Percentiles rank a stretch among this genome's conserved stretches.
phyloP scores from a whole-genome alignment of 2,329 filamentous ascomycete species.

The Fusarium duplospermum region DNA sequence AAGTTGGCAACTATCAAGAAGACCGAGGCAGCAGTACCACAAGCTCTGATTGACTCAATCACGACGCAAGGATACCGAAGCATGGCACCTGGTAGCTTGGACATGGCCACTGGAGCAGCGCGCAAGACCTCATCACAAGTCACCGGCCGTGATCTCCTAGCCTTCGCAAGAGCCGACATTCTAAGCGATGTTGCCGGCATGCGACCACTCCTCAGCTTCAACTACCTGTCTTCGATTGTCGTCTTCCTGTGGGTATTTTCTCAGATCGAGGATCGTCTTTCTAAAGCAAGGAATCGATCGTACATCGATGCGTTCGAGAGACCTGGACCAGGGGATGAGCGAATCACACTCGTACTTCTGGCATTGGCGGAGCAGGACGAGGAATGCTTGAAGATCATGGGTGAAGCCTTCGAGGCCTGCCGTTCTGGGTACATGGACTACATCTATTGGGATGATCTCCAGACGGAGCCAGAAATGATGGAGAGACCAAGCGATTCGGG shows the following conservation, averaged over 20 bases:
- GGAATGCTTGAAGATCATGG: constrained; percentile 14
- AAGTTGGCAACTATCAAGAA: background rate
- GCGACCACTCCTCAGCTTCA: constrained; percentile 47
- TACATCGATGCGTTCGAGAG: constrained; percentile 5
- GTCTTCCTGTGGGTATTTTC: constrained; percentile 41
- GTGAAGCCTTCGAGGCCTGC: background rate
- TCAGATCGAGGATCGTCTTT: constrained; percentile 45
- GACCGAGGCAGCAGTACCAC: background rate
- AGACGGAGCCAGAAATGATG: background rate
- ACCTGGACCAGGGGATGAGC: background rate
- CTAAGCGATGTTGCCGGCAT: constrained; percentile 12
- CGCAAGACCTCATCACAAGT: background rate
- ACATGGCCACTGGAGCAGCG: background rate
- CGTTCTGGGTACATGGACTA: constrained; percentile 13
- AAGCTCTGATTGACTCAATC: background rate
- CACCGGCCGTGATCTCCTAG: background rate
- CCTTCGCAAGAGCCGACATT: constrained; percentile 1
- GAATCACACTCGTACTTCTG: constrained; percentile 6
- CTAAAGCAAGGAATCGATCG: constrained; percentile 35
- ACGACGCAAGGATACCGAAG: background rate
- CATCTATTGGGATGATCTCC: constrained; percentile 33
- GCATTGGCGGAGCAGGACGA: constrained; percentile 8
- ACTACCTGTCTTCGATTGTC: constrained; percentile 47
- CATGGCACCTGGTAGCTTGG: background rate
- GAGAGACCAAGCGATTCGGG: background rate